A percentile compares a stretch with the other conserved stretches of the same genome.
Evolutionary conservation across 2,329 filamentous ascomycete species (phyloP).

Genomic region (Verticillium klebahnii): DNA sequence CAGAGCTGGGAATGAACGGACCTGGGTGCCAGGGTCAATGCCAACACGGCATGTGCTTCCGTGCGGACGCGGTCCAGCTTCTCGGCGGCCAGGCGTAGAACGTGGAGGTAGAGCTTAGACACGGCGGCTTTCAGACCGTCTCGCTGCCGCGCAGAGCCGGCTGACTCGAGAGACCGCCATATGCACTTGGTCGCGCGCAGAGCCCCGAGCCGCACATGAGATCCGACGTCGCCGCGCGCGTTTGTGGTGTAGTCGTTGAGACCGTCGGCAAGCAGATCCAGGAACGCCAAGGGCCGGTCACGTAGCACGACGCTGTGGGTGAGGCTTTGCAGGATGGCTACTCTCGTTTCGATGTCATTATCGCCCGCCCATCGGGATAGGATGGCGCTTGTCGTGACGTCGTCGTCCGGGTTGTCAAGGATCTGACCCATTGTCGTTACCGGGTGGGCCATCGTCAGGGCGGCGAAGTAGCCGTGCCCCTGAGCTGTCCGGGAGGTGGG

Average conservation of each 20-base stretch:
- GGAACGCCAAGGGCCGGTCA: conserved; percentile 33
- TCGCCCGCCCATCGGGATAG: conserved; percentile 49
- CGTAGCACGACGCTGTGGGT: conserved; percentile 39
- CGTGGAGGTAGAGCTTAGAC: conserved; percentile 39
- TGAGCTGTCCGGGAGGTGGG: conserved; percentile 28
- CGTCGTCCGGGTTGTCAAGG: conserved; percentile 12
- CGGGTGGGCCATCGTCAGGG: conserved; percentile 45
- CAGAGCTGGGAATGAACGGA: conserved; percentile 23
- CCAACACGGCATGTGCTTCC: conserved; percentile 54
- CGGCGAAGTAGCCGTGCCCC: conserved; percentile 48
- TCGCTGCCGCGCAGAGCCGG: conserved; percentile 9
- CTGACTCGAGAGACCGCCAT: conserved; percentile 32
- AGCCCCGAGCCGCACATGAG: conserved; percentile 76
- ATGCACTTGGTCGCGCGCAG: conserved; percentile 69
- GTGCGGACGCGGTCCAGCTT: conserved; percentile 84
- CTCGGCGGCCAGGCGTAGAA: conserved; percentile 72
- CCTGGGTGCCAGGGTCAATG: conserved; percentile 38
- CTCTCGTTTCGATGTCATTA: conserved; percentile 44
- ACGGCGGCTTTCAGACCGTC: conserved; percentile 24
- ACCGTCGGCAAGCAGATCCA: conserved; percentile 47
- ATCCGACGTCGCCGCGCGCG: conserved; percentile 84
- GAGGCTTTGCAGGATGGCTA: conserved; percentile 52
- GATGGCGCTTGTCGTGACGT: conserved; percentile 39
- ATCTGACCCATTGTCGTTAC: conserved; percentile 19
- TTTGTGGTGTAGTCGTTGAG: conserved; percentile 90